phyloP scores from a whole-genome alignment of 176 grass and related monocot genomes.

The Raddia distichophylla region DNA sequence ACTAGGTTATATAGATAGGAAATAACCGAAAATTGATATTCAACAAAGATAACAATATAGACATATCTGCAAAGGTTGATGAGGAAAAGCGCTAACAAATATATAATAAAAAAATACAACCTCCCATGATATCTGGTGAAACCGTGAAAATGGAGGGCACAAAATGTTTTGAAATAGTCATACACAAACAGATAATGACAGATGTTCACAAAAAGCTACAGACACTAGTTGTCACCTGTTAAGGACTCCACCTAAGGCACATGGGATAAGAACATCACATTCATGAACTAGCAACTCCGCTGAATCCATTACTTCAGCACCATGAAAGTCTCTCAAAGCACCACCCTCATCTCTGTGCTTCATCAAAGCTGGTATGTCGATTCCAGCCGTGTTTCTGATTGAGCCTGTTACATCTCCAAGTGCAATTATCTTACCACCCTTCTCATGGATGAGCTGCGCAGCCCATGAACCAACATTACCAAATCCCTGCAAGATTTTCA shows the following conservation, averaged over 20 bases:
- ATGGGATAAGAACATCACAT: slow-evolving; percentile 92
- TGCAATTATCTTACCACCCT: slow-evolving; percentile 91
- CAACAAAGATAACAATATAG: not conserved
- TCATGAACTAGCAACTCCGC: slow-evolving; percentile 70
- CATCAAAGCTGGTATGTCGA: slow-evolving; percentile 77
- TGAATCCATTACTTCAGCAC: slow-evolving; percentile 64
- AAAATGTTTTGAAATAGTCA: not conserved
- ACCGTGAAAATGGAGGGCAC: not conserved
- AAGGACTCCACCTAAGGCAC: slow-evolving; percentile 88
- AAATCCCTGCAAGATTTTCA: slow-evolving; percentile 68
- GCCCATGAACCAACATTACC: slow-evolving; percentile 99
- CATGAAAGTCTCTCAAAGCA: slow-evolving; percentile 71
- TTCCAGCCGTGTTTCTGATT: slow-evolving; percentile 66
- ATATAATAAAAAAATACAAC: slow-evolving; percentile 12
- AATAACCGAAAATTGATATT: slow-evolving; percentile 6
- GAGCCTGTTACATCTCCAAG: slow-evolving; percentile 80
- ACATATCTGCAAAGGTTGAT: not conserved
- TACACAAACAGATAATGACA: not conserved
- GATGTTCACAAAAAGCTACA: slow-evolving; percentile 9
- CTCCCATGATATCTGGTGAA: not conserved
- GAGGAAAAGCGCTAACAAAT: not conserved
- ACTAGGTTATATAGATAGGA: not conserved
- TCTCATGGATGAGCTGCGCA: slow-evolving; percentile 73
- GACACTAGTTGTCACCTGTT: slow-evolving; percentile 55
- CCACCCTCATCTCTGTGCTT: slow-evolving; percentile 60